These are phyloP conservation scores for Talaromyces sp. DNA, from an alignment of 2,329 filamentous ascomycete genomes.

Conservation along the genomic window DNA sequence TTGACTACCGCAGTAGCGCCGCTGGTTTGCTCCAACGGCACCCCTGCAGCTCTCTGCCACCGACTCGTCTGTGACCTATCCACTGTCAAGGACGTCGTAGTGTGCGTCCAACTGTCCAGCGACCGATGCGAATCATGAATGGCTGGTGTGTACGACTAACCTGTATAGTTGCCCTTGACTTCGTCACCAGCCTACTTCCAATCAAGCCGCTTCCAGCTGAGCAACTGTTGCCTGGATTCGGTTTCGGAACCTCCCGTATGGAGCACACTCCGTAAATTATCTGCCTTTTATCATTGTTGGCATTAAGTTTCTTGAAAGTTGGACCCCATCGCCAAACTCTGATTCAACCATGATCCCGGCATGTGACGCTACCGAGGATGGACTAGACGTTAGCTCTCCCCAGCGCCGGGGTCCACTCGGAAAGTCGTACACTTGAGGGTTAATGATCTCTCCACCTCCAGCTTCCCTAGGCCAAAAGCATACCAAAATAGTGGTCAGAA, in stretches of 20 bases:
- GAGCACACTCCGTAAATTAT: not conserved
- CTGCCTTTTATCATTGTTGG: not conserved
- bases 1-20: slow-evolving; percentile 1
- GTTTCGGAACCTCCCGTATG: slow-evolving; percentile 7
- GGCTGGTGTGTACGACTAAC: not conserved
- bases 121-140: slow-evolving; percentile 3
- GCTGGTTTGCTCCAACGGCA: not conserved
- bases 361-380: slow-evolving; percentile 9
- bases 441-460: slow-evolving; percentile 4
- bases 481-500: not conserved
- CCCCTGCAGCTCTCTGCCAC: not conserved
- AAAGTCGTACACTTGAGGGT: not conserved
- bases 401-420: not conserved
- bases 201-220: not conserved
- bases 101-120: not conserved
- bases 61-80: not conserved
- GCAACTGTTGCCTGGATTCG: not conserved
- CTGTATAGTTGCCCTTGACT: not conserved
- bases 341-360: slow-evolving; percentile 10
- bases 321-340: not conserved
- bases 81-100: not conserved
- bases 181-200: not conserved
- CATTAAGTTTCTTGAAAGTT: not conserved
- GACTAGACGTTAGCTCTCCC: not conserved
- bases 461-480: not conserved